Evolutionary conservation across 2,329 filamentous ascomycete species (phyloP), one percentile per base, ranked within the genome.

Genomic region (Xylariomycetidae sp.): DNA sequence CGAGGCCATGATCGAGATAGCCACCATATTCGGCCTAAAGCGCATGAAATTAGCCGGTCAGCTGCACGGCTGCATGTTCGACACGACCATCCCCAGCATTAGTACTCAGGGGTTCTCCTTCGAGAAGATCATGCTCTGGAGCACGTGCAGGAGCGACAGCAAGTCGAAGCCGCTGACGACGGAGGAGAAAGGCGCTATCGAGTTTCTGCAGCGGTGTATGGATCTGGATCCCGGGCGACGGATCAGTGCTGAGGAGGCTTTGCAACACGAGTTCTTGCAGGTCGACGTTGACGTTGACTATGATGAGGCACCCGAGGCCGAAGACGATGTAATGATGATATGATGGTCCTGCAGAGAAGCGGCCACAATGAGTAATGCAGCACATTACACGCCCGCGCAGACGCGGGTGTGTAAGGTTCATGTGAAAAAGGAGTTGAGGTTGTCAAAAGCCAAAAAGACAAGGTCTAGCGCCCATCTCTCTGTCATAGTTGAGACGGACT

Each of bases 1-100:
- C 30, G 92, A 98, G 55, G 92, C 92, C 32, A 84, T 96, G 74
- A 90, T 98, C 47, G 92, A 98, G 61, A 94, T 98, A 46, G 86
- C 89, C 22, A 94, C 88, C 38, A 94, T 98, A 40, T 96, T 97
- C 57, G 92, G 92, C 31, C 73, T 74, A 26, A 81, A 77, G 54
- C 80, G 82, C 38, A 97, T 98, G 90, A 85, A 83, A 54, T 69
- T 77, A 20, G 85, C 84, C 3, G 88, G 87, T 1, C 68, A 88
- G 13, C 69, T 95, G 31, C 92, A 98, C 54, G 92, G 92, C 2
- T 86, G 89, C 51, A 80, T 94, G 37, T 88, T 97, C 44, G 88
- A 98, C 61, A 92, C 87, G 0, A 94, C 79, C 39, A 88, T 98
- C 37, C 90, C 90, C 1, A 96, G 87, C 2, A 84, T 98, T 47